Percentiles rank a stretch among this genome's conserved stretches.
These are phyloP conservation scores for Penicillium goetzii DNA, from an alignment of 495 filamentous ascomycete species.

Conservation along the genomic window DNA sequence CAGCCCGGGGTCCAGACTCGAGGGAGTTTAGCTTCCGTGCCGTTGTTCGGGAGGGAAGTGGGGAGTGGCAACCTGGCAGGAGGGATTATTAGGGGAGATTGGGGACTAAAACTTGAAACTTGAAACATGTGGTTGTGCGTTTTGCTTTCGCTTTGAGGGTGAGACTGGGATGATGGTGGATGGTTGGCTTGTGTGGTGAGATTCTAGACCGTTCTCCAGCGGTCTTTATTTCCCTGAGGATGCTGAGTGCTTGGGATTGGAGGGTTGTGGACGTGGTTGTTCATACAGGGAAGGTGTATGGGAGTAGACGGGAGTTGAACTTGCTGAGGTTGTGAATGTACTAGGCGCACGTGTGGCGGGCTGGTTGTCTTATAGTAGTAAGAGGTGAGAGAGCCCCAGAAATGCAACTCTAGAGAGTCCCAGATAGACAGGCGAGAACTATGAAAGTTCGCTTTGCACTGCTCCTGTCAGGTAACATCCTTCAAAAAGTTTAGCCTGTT, in stretches of 20 bases:
- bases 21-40: conserved; percentile 5
- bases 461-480: neutral
- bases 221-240: neutral
- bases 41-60: conserved; percentile 9
- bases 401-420: no score
- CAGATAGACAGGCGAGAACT: neutral
- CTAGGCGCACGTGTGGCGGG: neutral
- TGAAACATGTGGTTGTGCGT: conserved; percentile 1
- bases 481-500: neutral
- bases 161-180: neutral
- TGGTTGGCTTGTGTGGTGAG: neutral
- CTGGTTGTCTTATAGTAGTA: neutral
- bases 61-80: neutral
- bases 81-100: neutral
- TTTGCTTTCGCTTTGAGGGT: neutral
- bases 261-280: neutral
- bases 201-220: conserved; percentile 1
- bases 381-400: no score
- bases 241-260: neutral
- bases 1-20: neutral
- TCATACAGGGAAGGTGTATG: neutral
- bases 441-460: neutral
- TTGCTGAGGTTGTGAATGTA: neutral
- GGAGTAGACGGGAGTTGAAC: neutral
- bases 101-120: neutral